Evolutionary conservation across 495 filamentous ascomycete genomes (phyloP).

Genomic region (Chaetomium tenue): DNA sequence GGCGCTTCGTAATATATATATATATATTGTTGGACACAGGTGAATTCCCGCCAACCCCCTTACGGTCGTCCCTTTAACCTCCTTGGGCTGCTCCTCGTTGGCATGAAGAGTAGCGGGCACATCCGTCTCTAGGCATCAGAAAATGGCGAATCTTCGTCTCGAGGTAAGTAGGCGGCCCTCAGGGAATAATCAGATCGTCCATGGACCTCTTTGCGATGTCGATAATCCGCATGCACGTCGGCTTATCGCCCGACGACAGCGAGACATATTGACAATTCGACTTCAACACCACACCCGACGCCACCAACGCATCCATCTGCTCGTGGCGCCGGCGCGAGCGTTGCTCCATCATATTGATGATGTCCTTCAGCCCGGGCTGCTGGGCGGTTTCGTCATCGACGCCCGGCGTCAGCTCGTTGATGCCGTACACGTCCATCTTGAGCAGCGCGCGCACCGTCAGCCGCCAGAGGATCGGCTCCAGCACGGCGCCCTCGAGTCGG

Average conservation of each 20-base stretch:
- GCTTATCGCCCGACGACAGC: constrained; percentile 27
- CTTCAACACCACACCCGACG: constrained; percentile 28
- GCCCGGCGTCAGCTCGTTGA: constrained; percentile 29
- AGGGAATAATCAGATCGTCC: constrained; percentile 50
- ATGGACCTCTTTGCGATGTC: constrained; percentile 50
- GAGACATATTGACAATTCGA: constrained; percentile 19
- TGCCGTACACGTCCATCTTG: constrained; percentile 54
- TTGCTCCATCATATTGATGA: constrained; percentile 52
- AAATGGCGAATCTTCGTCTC: not conserved
- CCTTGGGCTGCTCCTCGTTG: not conserved
- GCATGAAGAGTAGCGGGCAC: not conserved
- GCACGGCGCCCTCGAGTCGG: constrained; percentile 31
- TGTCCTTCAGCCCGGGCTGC: constrained; percentile 48
- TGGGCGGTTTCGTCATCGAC: constrained; percentile 4
- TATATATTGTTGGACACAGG: no score
- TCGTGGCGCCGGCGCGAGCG: constrained; percentile 43
- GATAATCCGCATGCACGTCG: constrained; percentile 49
- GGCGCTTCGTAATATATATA: no score
- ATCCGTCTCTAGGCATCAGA: not conserved
- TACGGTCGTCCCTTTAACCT: no score
- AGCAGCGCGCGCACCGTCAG: constrained; percentile 51
- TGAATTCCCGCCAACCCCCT: no score
- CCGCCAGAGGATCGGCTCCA: constrained; percentile 53
- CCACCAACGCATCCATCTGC: constrained; percentile 39
- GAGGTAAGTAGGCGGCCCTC: not conserved